phyloP scores from a whole-genome alignment of 2,329 filamentous ascomycete genomes.

The Botrytis hyacinthi region DNA sequence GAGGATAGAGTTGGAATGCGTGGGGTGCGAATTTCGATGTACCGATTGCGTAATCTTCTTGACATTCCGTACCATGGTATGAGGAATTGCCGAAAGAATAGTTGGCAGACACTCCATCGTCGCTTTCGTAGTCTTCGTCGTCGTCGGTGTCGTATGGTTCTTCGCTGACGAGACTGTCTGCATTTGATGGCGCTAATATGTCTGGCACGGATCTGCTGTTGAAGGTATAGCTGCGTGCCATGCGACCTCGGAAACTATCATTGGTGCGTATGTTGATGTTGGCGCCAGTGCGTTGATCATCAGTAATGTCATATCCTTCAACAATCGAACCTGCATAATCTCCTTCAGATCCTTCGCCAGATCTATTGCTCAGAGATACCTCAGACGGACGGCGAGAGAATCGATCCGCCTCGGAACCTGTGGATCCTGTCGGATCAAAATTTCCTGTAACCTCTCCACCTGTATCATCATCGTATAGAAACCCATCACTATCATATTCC shows the following conservation, averaged over 20 bases:
- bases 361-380: background rate
- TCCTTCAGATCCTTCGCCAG: background rate
- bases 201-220: background rate
- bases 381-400: background rate
- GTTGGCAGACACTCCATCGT: background rate
- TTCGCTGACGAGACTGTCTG: background rate
- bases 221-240: background rate
- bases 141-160: background rate
- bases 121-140: background rate
- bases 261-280: background rate
- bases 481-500: constrained; percentile 7
- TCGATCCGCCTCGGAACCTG: background rate
- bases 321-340: constrained; percentile 3
- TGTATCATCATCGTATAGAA: background rate
- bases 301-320: constrained; percentile 4
- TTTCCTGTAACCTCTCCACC: background rate
- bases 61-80: constrained; percentile 8
- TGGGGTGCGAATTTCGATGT: constrained; percentile 2
- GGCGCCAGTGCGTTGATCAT: background rate
- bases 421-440: background rate
- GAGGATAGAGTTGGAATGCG: background rate
- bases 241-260: background rate
- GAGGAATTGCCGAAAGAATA: constrained; percentile 6
- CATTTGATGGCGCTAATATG: background rate
- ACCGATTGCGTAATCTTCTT: constrained; percentile 10